phyloP scores from a whole-genome alignment of 441 rosid species.

The Gossypium schwendimanii region DNA sequence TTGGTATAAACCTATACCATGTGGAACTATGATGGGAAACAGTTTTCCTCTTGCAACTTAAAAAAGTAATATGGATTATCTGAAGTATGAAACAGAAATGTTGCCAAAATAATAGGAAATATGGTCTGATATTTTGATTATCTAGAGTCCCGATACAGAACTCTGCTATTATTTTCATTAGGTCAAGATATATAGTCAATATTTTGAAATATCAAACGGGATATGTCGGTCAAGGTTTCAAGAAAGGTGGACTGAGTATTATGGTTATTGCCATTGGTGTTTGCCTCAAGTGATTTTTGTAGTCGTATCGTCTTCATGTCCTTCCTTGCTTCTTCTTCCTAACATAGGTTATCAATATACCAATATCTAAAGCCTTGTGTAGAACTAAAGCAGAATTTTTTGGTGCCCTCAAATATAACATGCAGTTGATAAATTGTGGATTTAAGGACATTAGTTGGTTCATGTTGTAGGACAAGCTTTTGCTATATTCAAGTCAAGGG shows the following conservation, averaged over 20 bases:
- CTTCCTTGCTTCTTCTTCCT: neutral
- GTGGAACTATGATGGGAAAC: neutral
- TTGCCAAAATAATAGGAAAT: neutral
- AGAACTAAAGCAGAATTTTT: neutral
- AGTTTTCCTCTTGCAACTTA: neutral
- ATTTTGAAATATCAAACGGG: neutral
- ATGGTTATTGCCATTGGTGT: neutral
- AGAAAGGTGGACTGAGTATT: neutral
- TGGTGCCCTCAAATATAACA: neutral
- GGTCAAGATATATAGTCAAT: neutral
- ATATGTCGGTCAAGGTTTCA: neutral
- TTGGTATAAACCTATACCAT: constrained; percentile 36
- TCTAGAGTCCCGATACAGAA: neutral
- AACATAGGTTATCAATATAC: neutral
- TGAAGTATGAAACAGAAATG: neutral
- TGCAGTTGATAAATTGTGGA: neutral
- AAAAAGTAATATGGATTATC: neutral
- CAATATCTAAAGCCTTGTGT: neutral
- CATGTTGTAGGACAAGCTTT: constrained; percentile 63
- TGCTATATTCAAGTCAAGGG: constrained; percentile 54
- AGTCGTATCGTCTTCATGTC: neutral
- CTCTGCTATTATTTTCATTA: neutral
- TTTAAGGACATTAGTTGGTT: constrained; percentile 14
- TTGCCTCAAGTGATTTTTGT: neutral
- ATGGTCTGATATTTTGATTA: neutral